Percentiles rank a stretch among this genome's conserved stretches.
Conservation (phyloP, 257 asterid species). For the Solanum peruvianum region DNA sequence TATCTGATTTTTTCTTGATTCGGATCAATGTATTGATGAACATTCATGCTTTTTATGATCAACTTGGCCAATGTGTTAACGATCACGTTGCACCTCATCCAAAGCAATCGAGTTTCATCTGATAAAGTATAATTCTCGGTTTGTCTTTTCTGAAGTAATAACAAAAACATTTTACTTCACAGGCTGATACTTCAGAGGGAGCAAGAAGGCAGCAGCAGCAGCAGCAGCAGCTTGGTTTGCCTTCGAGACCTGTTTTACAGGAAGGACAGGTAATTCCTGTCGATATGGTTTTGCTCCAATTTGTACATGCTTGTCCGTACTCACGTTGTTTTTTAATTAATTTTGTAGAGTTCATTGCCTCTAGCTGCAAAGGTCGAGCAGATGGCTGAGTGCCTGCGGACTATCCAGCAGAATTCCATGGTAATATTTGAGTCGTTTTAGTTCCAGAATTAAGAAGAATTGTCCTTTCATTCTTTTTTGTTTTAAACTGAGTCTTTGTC, state of each 20-base stretch:
- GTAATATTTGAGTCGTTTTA: conserved; percentile 1
- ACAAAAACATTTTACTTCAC: conserved; percentile 4
- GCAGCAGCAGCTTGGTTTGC: conserved; percentile 62
- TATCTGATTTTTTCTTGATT: background rate
- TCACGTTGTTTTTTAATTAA: conserved; percentile 1
- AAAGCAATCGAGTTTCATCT: background rate
- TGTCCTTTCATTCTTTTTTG: background rate
- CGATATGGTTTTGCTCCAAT: background rate
- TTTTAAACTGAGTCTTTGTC: background rate
- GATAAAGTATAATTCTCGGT: background rate
- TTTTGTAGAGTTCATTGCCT: conserved; percentile 66
- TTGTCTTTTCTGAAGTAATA: background rate
- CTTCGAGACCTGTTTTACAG: conserved; percentile 64
- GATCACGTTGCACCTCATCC: background rate
- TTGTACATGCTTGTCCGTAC: background rate
- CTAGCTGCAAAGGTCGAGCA: conserved; percentile 85
- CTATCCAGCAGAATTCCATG: conserved; percentile 71
- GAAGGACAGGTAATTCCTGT: conserved; percentile 48
- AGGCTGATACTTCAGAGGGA: conserved; percentile 71
- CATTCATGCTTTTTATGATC: background rate
- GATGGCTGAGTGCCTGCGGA: conserved; percentile 82
- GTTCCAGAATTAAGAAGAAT: background rate
- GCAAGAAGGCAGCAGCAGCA: conserved; percentile 31
- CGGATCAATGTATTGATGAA: background rate
- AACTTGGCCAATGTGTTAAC: background rate